Percentiles rank a stretch among this genome's conserved stretches.
These are phyloP conservation scores for Prunus padus DNA, from an alignment of 306 rosid species.

Conservation along the genomic window DNA sequence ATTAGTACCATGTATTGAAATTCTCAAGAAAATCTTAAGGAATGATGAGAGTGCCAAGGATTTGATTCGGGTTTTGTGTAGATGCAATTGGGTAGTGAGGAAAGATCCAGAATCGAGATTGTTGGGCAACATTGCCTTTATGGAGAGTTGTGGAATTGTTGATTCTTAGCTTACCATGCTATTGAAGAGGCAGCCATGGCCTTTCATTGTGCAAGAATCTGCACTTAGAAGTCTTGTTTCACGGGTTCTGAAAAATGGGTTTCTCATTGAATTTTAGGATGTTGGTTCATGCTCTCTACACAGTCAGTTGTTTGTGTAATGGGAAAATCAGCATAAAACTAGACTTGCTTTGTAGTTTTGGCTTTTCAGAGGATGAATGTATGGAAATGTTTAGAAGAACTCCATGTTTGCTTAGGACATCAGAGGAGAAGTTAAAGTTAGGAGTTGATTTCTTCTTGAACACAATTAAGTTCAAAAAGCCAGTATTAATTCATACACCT, in stretches of 20 bases:
- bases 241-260: conserved; percentile 41
- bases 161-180: conserved; percentile 45
- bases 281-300: conserved; percentile 44
- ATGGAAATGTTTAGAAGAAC: conserved; percentile 42
- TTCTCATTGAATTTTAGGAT: conserved; percentile 37
- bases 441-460: conserved; percentile 51
- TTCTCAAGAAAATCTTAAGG: conserved; percentile 34
- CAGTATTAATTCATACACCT: conserved; percentile 32
- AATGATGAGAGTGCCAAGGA: conserved; percentile 21
- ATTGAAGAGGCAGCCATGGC: conserved; percentile 35
- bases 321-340: conserved; percentile 38
- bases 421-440: conserved; percentile 43
- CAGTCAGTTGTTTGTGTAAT: conserved; percentile 33
- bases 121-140: conserved; percentile 31
- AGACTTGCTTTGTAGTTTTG: conserved; percentile 36
- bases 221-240: conserved; percentile 32
- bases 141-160: conserved; percentile 49
- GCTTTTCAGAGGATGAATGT: conserved; percentile 48
- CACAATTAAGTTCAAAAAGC: conserved; percentile 34
- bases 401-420: conserved; percentile 42
- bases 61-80: conserved; percentile 23
- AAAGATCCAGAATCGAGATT: conserved; percentile 16
- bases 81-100: conserved; percentile 25
- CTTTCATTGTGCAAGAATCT: conserved; percentile 32
- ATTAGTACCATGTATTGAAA: conserved; percentile 45